Evolutionary conservation across 768 basidiomycete genomes (phyloP).

Genomic region (Chalciporus pseudorubinellus): DNA sequence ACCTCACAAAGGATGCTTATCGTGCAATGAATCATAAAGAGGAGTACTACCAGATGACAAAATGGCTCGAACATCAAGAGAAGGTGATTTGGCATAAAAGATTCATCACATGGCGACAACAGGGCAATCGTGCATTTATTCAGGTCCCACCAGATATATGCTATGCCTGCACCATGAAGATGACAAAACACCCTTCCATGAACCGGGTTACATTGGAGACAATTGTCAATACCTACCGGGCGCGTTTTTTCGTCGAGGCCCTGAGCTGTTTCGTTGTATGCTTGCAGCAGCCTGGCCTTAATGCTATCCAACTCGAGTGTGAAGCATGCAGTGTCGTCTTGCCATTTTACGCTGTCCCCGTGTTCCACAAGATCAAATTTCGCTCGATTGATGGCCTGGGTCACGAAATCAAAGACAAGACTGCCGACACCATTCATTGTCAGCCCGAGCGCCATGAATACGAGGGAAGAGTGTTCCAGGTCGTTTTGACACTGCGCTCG

Average conservation of each 20-base stretch:
- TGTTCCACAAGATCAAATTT: conserved; percentile 36
- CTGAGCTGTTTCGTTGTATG: too few species aligned
- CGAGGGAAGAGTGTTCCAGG: background rate
- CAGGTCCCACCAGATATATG: background rate
- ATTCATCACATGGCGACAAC: conserved; percentile 23
- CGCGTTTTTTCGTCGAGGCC: too few species aligned
- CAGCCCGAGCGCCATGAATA: background rate
- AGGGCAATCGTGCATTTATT: conserved; percentile 8
- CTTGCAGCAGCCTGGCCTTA: too few species aligned
- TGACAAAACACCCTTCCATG: conserved; percentile 27
- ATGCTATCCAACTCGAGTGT: background rate
- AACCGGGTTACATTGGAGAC: conserved; percentile 23
- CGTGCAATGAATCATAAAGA: too few species aligned
- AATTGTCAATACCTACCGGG: conserved; percentile 12
- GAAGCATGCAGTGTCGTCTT: background rate
- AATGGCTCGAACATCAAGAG: conserved; percentile 36
- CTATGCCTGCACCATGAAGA: conserved; percentile 5
- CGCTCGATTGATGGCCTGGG: conserved; percentile 14
- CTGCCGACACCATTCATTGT: conserved; percentile 30
- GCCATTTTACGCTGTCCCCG: conserved; percentile 15
- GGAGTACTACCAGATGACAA: too few species aligned
- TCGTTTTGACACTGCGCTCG: conserved; percentile 1
- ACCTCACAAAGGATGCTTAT: too few species aligned
- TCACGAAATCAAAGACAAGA: conserved; percentile 1
- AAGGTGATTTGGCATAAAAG: conserved; percentile 26